Percentiles rank a stretch among this genome's conserved stretches.
Evolutionary conservation across 1,284 basidiomycete genomes (phyloP).

Genomic region (Trichosporon asahii): DNA sequence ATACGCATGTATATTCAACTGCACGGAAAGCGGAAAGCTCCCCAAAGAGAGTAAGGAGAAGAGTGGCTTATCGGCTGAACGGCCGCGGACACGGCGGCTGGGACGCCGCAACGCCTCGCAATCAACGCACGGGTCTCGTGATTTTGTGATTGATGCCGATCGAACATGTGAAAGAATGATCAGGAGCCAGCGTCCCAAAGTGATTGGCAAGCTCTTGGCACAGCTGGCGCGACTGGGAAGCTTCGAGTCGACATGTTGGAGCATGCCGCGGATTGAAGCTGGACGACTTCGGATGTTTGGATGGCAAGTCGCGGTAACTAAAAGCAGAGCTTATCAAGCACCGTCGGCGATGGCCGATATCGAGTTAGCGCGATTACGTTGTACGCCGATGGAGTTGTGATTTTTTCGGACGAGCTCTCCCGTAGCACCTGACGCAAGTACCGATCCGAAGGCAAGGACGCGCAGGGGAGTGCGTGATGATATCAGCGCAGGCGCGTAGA

Average conservation of each 20-base stretch:
- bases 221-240: neutral
- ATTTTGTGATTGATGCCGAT: neutral
- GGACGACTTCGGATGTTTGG: neutral
- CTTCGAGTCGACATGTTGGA: neutral
- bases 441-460: neutral
- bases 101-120: neutral
- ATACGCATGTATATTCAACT: neutral
- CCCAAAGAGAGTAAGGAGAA: too few relatives aligned
- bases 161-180: neutral
- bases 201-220: neutral
- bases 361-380: constrained; percentile 7
- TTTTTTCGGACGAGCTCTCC: constrained; percentile 2
- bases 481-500: neutral
- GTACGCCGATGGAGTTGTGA: neutral
- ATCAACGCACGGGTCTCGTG: neutral
- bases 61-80: neutral
- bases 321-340: neutral
- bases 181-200: neutral
- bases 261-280: neutral
- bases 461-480: neutral
- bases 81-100: neutral
- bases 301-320: neutral
- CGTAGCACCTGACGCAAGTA: neutral
- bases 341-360: constrained; percentile 2
- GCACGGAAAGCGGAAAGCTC: neutral